phyloP scores from a whole-genome alignment of 192 early-diverging fungal species.

The Coemansia sp. region DNA sequence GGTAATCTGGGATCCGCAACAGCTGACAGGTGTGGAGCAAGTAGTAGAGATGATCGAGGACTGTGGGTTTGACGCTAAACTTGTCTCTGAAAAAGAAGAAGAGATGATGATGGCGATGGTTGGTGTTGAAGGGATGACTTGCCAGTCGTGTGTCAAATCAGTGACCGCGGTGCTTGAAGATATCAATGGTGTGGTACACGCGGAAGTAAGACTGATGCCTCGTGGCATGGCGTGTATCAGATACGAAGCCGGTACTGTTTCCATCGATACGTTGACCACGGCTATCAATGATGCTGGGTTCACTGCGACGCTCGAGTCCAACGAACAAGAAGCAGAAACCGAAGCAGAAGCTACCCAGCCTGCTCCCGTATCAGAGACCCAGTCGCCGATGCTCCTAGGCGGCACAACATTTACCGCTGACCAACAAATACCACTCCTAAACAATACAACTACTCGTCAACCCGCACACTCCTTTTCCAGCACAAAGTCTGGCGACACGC shows the following conservation, averaged over 20 bases:
- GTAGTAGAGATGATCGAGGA: constrained; percentile 60
- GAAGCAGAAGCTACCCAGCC: not conserved
- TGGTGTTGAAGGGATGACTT: constrained; percentile 68
- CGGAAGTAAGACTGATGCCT: constrained; percentile 59
- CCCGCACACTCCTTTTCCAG: constrained; percentile 24
- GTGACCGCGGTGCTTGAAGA: constrained; percentile 61
- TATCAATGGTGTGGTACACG: constrained; percentile 56
- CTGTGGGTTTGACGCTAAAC: constrained; percentile 60
- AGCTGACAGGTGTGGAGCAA: not conserved
- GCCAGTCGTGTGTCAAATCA: constrained; percentile 77
- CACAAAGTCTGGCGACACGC: constrained; percentile 42
- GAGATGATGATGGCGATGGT: not conserved
- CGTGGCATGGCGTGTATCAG: constrained; percentile 58
- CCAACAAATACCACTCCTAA: constrained; percentile 8
- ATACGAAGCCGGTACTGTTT: constrained; percentile 47
- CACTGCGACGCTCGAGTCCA: constrained; percentile 36
- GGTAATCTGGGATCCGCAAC: constrained; percentile 53
- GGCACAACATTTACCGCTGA: not conserved
- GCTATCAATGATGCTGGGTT: constrained; percentile 70
- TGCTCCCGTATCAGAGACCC: not conserved
- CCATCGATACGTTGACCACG: constrained; percentile 46
- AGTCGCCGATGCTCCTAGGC: not conserved
- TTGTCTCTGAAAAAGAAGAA: not conserved
- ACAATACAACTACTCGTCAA: not conserved
- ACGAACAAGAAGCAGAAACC: too few relatives aligned